These are phyloP conservation scores for Cyclotella kingstonii DNA, from an alignment of 108 stramenopile genomes.

Conservation along the genomic window DNA sequence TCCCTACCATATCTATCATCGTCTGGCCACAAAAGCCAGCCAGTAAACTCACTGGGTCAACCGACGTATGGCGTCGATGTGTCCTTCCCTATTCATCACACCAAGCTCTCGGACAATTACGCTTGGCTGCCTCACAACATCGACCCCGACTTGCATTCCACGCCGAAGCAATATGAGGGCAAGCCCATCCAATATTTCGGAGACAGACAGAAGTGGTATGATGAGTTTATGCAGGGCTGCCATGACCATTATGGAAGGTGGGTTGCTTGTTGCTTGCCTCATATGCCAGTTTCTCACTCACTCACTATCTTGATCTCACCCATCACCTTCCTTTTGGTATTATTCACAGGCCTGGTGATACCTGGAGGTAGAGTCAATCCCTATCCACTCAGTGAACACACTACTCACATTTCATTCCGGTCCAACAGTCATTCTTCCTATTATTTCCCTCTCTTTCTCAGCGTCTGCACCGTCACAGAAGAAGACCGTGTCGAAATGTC, in stretches of 20 bases:
- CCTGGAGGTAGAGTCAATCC: too few species aligned
- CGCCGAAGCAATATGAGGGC: constrained; percentile 55
- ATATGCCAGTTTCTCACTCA: too few species aligned
- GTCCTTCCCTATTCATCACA: constrained; percentile 79
- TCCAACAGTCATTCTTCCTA: too few species aligned
- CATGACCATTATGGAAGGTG: constrained; percentile 47
- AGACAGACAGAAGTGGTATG: constrained; percentile 52
- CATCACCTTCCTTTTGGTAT: too few species aligned
- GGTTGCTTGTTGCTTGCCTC: not conserved
- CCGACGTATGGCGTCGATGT: constrained; percentile 81
- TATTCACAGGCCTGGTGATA: too few species aligned
- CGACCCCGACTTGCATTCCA: constrained; percentile 37
- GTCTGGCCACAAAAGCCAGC: constrained; percentile 6
- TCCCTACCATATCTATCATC: too few species aligned
- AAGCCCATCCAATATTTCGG: constrained; percentile 68
- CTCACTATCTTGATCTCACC: too few species aligned
- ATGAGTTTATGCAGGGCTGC: constrained; percentile 59
- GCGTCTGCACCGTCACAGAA: constrained; percentile 55
- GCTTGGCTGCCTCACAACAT: constrained; percentile 81
- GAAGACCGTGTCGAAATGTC: constrained; percentile 77
- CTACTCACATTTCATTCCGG: not conserved
- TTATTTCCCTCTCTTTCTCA: too few species aligned
- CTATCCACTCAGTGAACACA: too few species aligned
- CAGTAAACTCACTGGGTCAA: constrained; percentile 25
- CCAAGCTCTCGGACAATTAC: constrained; percentile 61